Evolutionary conservation across 2,329 filamentous ascomycete genomes (phyloP).

Genomic region (Sporothrix brasiliensis): DNA sequence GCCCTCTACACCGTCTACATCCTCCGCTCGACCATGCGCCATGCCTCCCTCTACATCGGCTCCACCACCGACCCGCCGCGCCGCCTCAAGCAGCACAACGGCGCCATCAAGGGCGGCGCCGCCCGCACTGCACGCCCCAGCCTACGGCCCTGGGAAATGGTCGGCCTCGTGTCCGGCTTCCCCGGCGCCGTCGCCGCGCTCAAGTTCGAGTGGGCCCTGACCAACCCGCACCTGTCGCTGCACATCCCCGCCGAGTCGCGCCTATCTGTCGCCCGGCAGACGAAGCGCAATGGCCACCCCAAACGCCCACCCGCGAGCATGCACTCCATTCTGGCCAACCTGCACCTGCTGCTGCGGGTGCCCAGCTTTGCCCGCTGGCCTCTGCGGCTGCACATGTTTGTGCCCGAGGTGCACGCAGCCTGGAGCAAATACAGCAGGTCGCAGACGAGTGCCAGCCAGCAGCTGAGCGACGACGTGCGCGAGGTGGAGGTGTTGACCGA

Average conservation of each 20-base stretch:
- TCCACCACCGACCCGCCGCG: slow-evolving; percentile 87
- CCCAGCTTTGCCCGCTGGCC: slow-evolving; percentile 84
- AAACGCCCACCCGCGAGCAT: slow-evolving; percentile 63
- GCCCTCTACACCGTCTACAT: slow-evolving; percentile 94
- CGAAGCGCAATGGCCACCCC: slow-evolving; percentile 58
- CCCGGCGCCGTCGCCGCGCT: slow-evolving; percentile 83
- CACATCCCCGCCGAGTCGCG: slow-evolving; percentile 71
- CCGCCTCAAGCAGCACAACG: slow-evolving; percentile 90
- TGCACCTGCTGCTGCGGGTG: slow-evolving; percentile 78
- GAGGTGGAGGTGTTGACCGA: slow-evolving; percentile 57
- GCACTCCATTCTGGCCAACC: slow-evolving; percentile 71
- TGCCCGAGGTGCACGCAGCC: slow-evolving; percentile 64
- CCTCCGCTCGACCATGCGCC: slow-evolving; percentile 76
- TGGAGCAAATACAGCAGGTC: slow-evolving; percentile 64
- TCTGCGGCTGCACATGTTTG: slow-evolving; percentile 77
- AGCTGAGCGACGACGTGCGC: slow-evolving; percentile 49
- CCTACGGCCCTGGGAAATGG: slow-evolving; percentile 89
- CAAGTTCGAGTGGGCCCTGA: slow-evolving; percentile 96
- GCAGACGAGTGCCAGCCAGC: slow-evolving; percentile 7
- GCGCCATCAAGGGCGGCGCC: slow-evolving; percentile 77
- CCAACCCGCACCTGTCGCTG: slow-evolving; percentile 77
- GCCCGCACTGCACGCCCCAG: slow-evolving; percentile 68
- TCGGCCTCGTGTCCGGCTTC: slow-evolving; percentile 83
- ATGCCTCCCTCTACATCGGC: slow-evolving; percentile 79
- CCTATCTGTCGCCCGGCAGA: slow-evolving; percentile 56